These are phyloP conservation scores for Saitozyma sp. DNA, from an alignment of 768 basidiomycete genomes.

Conservation along the genomic window DNA sequence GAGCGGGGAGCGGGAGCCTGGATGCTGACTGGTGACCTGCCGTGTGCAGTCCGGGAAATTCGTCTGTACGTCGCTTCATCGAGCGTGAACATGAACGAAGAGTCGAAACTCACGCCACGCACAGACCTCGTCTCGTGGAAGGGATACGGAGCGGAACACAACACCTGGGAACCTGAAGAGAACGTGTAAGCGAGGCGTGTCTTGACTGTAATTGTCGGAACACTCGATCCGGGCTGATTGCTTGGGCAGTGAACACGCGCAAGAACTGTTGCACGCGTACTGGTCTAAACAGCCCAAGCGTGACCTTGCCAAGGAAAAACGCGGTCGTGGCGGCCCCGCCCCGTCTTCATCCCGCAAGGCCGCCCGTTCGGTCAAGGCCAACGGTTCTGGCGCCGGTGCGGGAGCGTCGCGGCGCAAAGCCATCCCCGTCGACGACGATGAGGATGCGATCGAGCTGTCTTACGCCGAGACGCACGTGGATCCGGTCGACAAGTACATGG, in stretches of 20 bases:
- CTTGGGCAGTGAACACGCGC: slow-evolving; percentile 25
- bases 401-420: background rate
- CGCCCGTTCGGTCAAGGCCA: slow-evolving; percentile 11
- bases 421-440: slow-evolving; percentile 11
- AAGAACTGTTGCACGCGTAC: slow-evolving; percentile 37
- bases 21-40: too few relatives aligned
- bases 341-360: slow-evolving; percentile 9
- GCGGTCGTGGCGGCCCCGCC: slow-evolving; percentile 7
- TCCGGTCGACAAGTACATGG: slow-evolving; percentile 36
- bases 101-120: too few relatives aligned
- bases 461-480: slow-evolving; percentile 39
- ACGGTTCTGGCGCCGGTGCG: background rate
- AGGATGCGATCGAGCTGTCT: slow-evolving; percentile 20
- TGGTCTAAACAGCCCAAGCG: slow-evolving; percentile 40
- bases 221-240: background rate
- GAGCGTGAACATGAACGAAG: too few relatives aligned
- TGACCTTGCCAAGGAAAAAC: slow-evolving; percentile 6
- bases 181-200: slow-evolving; percentile 37
- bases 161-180: slow-evolving; percentile 49
- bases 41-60: too few relatives aligned
- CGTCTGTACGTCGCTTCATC: too few relatives aligned
- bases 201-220: background rate
- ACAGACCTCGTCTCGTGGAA: slow-evolving; percentile 50
- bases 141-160: slow-evolving; percentile 48
- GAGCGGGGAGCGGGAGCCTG: too few relatives aligned